Percentiles rank a stretch among this genome's conserved stretches.
phyloP scores from a whole-genome alignment of 352 stramenopile genomes.

The Globisporangium perplexum region DNA sequence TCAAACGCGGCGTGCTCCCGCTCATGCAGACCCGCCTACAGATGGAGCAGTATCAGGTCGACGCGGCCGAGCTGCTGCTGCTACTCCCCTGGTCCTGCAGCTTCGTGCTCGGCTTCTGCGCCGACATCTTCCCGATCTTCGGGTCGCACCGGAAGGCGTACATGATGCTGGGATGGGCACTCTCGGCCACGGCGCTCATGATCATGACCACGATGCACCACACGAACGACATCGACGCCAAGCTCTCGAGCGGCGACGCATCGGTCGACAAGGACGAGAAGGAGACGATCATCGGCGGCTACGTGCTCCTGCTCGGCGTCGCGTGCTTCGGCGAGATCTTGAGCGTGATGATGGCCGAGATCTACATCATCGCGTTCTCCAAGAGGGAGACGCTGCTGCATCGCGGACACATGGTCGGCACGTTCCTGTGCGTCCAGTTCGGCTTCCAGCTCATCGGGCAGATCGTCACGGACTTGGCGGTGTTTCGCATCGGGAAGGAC shows the following conservation, averaged over 20 bases:
- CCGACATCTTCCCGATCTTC: conserved; percentile 17
- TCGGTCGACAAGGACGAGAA: conserved; percentile 18
- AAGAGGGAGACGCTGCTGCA: conserved; percentile 20
- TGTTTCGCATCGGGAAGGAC: conserved; percentile 22
- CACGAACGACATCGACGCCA: conserved; percentile 15
- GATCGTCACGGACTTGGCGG: conserved; percentile 19
- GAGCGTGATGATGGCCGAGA: conserved; percentile 33
- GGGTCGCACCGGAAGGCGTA: conserved; percentile 18
- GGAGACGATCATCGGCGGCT: conserved; percentile 20
- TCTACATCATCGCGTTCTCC: conserved; percentile 39
- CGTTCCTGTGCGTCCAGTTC: conserved; percentile 32
- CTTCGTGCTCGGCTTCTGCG: conserved; percentile 15
- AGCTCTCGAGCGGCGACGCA: conserved; percentile 16
- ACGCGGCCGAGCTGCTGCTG: conserved; percentile 29
- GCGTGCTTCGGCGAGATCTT: conserved; percentile 41
- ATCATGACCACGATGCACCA: conserved; percentile 25
- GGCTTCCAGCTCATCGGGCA: conserved; percentile 30
- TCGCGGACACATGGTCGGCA: conserved; percentile 31
- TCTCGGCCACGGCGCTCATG: conserved; percentile 22
- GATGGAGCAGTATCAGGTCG: conserved; percentile 31
- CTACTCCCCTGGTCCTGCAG: conserved; percentile 37
- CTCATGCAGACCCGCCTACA: conserved; percentile 28
- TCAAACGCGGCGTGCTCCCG: conserved; percentile 39
- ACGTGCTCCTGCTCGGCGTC: conserved; percentile 28
- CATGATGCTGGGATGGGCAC: conserved; percentile 18